These are phyloP conservation scores for Quercus cerris DNA, from an alignment of 306 rosid species.

Conservation along the genomic window DNA sequence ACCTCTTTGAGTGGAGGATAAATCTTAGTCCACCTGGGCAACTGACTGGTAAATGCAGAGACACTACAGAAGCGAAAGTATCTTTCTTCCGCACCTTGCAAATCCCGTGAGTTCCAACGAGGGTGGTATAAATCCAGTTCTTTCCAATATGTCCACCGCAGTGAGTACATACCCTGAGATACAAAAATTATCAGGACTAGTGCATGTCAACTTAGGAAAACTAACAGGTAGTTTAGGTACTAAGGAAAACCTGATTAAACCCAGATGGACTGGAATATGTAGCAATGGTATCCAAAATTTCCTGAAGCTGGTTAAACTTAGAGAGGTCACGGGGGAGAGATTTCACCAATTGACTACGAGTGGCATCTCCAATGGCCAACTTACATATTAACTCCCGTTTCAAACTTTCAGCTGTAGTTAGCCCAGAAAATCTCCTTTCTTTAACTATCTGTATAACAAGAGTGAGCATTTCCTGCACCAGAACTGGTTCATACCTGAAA, in stretches of 20 bases:
- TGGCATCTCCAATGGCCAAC: constrained; percentile 77
- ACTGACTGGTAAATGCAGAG: constrained; percentile 65
- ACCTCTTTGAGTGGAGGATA: constrained; percentile 76
- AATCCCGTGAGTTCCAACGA: constrained; percentile 91
- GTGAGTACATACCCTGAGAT: constrained; percentile 83
- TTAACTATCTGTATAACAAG: constrained; percentile 86
- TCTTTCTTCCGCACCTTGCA: constrained; percentile 96
- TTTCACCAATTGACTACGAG: constrained; percentile 91
- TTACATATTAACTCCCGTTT: constrained; percentile 82
- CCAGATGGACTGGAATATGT: constrained; percentile 86
- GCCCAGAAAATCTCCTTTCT: constrained; percentile 93
- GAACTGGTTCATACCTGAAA: constrained; percentile 72
- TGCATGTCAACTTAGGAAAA: constrained; percentile 11
- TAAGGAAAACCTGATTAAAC: constrained; percentile 64
- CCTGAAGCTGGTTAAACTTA: constrained; percentile 71
- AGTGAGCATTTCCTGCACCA: constrained; percentile 91
- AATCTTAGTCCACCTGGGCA: constrained; percentile 80
- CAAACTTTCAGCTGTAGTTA: constrained; percentile 74
- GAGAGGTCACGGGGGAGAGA: constrained; percentile 91
- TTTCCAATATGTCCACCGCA: constrained; percentile 75
- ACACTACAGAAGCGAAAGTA: constrained; percentile 68
- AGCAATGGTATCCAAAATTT: constrained; percentile 66
- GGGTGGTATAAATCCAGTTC: constrained; percentile 91
- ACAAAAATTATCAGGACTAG: constrained; percentile 22
- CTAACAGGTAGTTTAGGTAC: not conserved